Conservation (phyloP, 345 rosid genomes). For the Brassica cretica region DNA sequence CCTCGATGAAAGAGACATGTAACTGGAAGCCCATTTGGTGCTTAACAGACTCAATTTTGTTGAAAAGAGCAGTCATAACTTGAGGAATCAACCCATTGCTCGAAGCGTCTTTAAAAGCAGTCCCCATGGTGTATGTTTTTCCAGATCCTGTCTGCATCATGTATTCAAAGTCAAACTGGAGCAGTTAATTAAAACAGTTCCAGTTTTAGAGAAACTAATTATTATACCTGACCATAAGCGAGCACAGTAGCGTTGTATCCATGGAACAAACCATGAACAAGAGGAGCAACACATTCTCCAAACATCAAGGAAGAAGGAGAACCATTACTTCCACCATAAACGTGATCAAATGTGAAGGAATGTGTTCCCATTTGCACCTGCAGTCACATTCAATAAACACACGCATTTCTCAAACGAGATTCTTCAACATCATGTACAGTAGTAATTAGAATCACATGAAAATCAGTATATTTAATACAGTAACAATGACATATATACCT, state of each 20-base stretch:
- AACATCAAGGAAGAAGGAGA: conserved; percentile 62
- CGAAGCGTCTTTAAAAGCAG: conserved; percentile 66
- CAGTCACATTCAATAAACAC: background rate
- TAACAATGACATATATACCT: background rate
- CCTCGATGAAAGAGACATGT: conserved; percentile 91
- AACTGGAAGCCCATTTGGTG: conserved; percentile 62
- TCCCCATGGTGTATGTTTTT: conserved; percentile 87
- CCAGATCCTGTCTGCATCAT: conserved; percentile 84
- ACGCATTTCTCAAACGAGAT: too few species aligned
- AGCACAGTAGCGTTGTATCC: conserved; percentile 86
- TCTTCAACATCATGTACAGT: background rate
- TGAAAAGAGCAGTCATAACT: conserved; percentile 66
- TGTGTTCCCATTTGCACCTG: conserved; percentile 81
- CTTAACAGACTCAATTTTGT: conserved; percentile 59
- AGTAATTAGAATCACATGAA: background rate
- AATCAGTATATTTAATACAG: background rate
- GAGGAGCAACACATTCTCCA: conserved; percentile 68
- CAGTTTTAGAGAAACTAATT: background rate
- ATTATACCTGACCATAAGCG: conserved; percentile 81
- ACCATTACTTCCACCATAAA: conserved; percentile 72
- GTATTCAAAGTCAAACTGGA: conserved; percentile 15
- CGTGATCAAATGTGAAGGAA: conserved; percentile 78
- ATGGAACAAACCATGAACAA: conserved; percentile 75
- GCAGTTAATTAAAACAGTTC: background rate
- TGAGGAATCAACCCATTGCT: conserved; percentile 66